Conservation (phyloP, 306 rosid species). For the Acacia acuminata region DNA sequence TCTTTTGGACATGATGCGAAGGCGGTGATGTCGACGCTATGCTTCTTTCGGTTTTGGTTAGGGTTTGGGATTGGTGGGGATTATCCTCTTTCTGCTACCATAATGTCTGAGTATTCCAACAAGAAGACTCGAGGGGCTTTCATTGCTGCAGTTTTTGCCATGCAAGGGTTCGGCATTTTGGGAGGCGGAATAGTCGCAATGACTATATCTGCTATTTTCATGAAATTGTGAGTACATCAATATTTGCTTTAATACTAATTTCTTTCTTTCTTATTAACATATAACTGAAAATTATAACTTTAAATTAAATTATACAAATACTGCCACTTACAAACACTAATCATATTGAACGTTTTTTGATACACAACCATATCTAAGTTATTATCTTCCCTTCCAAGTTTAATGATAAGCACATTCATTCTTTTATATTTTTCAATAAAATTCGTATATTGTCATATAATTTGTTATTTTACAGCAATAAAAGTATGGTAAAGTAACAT, state of each 20-base stretch:
- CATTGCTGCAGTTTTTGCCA: slow-evolving; percentile 4
- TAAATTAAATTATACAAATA: neutral
- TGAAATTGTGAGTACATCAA: neutral
- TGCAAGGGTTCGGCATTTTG: neutral
- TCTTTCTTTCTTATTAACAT: neutral
- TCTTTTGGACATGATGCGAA: neutral
- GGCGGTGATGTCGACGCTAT: neutral
- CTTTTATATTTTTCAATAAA: too few relatives aligned
- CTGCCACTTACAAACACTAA: neutral
- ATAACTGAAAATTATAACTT: neutral
- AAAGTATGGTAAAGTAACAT: neutral
- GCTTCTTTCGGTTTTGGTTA: neutral
- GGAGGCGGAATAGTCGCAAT: neutral
- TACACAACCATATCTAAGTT: too few relatives aligned
- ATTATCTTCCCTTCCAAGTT: neutral
- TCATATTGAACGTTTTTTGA: neutral
- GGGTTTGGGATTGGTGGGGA: neutral
- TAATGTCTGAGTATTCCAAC: neutral
- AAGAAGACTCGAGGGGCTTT: slow-evolving; percentile 8
- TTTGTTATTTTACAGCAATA: neutral
- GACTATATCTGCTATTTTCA: neutral
- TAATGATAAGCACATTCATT: neutral
- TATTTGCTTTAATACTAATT: neutral
- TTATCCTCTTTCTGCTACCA: neutral
- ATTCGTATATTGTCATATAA: neutral